These are phyloP conservation scores for Lasiodiplodia citricola DNA, from an alignment of 2,329 filamentous ascomycete species.

Conservation along the genomic window DNA sequence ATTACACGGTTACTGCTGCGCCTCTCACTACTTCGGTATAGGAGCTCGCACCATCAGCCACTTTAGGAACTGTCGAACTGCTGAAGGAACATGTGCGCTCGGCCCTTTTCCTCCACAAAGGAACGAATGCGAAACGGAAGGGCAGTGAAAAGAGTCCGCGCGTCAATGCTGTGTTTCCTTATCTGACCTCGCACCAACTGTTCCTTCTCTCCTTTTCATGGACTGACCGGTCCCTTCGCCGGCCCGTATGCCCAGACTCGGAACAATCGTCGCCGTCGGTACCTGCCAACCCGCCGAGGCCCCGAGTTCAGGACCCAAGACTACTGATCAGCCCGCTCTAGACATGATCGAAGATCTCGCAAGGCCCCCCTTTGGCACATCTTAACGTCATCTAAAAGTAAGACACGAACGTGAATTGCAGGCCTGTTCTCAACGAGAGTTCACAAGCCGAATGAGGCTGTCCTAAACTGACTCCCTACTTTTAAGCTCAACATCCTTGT, in stretches of 20 bases:
- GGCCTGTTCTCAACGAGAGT: background rate
- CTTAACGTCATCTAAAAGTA: background rate
- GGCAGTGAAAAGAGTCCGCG: background rate
- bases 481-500: background rate
- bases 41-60: background rate
- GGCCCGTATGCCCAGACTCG: background rate
- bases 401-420: background rate
- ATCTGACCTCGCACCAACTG: background rate
- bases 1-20: conserved; percentile 1
- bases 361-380: background rate
- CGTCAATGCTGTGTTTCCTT: background rate
- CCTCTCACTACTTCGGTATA: conserved; percentile 12
- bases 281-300: background rate
- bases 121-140: background rate
- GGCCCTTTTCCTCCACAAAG: conserved; percentile 14
- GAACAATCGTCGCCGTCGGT: background rate
- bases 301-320: background rate
- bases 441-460: background rate
- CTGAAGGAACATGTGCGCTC: conserved; percentile 2
- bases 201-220: background rate
- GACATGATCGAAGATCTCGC: background rate
- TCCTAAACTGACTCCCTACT: background rate
- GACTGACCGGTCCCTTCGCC: background rate
- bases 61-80: conserved; percentile 14
- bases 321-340: background rate